Conservation (phyloP, 805 yeast genomes). For the Isabelozyma heimii region DNA sequence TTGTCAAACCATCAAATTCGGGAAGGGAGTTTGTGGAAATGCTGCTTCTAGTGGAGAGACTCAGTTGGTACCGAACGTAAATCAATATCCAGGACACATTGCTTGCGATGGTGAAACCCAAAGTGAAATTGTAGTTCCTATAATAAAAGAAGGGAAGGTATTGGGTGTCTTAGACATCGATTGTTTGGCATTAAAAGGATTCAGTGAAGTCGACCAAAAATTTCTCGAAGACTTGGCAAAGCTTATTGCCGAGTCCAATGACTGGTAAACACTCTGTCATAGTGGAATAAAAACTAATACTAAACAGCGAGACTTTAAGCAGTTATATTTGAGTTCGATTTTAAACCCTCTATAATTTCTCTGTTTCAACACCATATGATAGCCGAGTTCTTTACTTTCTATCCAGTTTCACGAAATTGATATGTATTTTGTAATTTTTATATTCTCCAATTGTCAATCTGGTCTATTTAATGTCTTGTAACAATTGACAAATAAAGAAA, state of each 20-base stretch:
- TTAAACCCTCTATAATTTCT: background rate
- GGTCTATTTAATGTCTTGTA: background rate
- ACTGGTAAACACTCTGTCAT: conserved; percentile 34
- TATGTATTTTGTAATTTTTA: background rate
- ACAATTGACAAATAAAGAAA: background rate
- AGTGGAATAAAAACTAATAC: no score
- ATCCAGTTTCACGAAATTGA: background rate
- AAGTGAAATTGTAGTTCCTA: conserved; percentile 91
- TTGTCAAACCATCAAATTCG: conserved; percentile 76
- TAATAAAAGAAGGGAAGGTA: conserved; percentile 40
- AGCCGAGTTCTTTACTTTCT: no score
- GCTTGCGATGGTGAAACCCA: conserved; percentile 96
- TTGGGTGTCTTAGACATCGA: conserved; percentile 88
- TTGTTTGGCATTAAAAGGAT: conserved; percentile 63
- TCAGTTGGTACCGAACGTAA: conserved; percentile 77
- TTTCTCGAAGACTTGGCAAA: conserved; percentile 60
- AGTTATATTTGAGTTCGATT: no score
- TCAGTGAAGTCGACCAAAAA: conserved; percentile 58
- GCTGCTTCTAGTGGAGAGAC: conserved; percentile 63
- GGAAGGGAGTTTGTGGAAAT: conserved; percentile 89
- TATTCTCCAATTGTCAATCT: background rate
- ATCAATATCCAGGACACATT: conserved; percentile 84
- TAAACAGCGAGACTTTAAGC: no score
- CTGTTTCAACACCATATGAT: no score
- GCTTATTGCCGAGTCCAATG: conserved; percentile 51